Evolutionary conservation across 1,284 basidiomycete genomes (phyloP).

Genomic region (Cryptococcus floricola): DNA sequence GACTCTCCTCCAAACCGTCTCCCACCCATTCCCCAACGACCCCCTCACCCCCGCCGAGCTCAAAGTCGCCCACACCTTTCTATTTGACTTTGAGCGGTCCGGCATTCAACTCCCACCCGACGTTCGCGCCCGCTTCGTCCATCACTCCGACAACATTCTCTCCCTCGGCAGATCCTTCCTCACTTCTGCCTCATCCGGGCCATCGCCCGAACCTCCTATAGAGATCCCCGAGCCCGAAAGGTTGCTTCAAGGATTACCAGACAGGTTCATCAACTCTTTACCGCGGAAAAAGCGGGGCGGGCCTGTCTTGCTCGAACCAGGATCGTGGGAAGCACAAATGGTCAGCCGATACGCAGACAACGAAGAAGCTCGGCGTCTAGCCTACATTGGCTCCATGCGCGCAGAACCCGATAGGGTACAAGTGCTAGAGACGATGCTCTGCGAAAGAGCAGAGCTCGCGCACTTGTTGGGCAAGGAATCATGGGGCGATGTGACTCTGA

Average conservation of each 20-base stretch:
- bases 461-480: conserved; percentile 73
- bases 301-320: conserved; percentile 47
- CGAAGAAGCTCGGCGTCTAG: conserved; percentile 71
- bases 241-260: conserved; percentile 43
- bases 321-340: conserved; percentile 84
- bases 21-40: conserved; percentile 28
- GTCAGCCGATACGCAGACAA: conserved; percentile 80
- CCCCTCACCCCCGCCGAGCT: conserved; percentile 45
- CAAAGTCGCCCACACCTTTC: conserved; percentile 87
- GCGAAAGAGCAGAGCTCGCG: conserved; percentile 72
- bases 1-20: conserved; percentile 47
- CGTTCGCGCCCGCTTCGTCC: conserved; percentile 76
- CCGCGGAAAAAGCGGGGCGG: conserved; percentile 23
- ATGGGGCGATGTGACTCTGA: conserved; percentile 76
- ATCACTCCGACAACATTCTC: conserved; percentile 87
- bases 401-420: conserved; percentile 50
- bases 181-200: conserved; percentile 53
- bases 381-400: conserved; percentile 70
- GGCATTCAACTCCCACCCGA: conserved; percentile 82
- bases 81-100: conserved; percentile 95
- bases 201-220: conserved; percentile 26
- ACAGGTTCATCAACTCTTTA: conserved; percentile 54
- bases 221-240: conserved; percentile 41
- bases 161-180: conserved; percentile 82
- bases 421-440: conserved; percentile 70